These are phyloP conservation scores for Aspergillus alliaceus DNA, from an alignment of 2,329 filamentous ascomycete genomes.

Conservation along the genomic window DNA sequence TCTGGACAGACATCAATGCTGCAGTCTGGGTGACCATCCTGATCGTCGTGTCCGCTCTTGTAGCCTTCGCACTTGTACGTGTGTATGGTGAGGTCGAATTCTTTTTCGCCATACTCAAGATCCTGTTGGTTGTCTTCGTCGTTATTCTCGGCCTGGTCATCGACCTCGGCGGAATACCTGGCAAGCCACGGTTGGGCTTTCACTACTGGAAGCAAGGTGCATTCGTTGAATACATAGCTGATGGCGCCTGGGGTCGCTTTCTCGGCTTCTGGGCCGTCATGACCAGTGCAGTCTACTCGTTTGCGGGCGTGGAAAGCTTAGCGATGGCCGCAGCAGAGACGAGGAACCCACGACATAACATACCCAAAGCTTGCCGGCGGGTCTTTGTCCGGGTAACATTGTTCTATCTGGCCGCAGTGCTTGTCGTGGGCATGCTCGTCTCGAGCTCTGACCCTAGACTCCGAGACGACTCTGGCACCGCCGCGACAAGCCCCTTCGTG, in stretches of 20 bases:
- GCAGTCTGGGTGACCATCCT: slow-evolving; percentile 52
- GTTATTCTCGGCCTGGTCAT: slow-evolving; percentile 55
- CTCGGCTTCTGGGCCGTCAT: slow-evolving; percentile 59
- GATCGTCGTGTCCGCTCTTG: slow-evolving; percentile 57
- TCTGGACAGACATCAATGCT: slow-evolving; percentile 48
- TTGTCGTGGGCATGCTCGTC: slow-evolving; percentile 62
- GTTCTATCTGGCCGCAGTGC: slow-evolving; percentile 58
- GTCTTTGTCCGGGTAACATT: slow-evolving; percentile 57
- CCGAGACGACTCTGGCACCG: slow-evolving; percentile 26
- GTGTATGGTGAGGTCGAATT: slow-evolving; percentile 55
- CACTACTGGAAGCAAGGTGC: slow-evolving; percentile 65
- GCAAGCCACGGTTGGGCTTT: slow-evolving; percentile 62
- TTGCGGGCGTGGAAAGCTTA: slow-evolving; percentile 49
- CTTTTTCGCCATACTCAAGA: slow-evolving; percentile 53
- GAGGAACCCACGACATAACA: slow-evolving; percentile 52
- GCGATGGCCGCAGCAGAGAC: slow-evolving; percentile 58
- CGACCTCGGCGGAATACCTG: slow-evolving; percentile 62
- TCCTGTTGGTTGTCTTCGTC: slow-evolving; percentile 49
- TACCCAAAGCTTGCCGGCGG: slow-evolving; percentile 56
- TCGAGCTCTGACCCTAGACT: slow-evolving; percentile 49
- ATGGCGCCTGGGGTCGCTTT: slow-evolving; percentile 60
- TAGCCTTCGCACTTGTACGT: slow-evolving; percentile 56
- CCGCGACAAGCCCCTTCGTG: slow-evolving; percentile 59
- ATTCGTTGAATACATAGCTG: slow-evolving; percentile 64
- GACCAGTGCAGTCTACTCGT: slow-evolving; percentile 39